Conservation (phyloP, 2,329 filamentous ascomycete genomes). For the Trichoderma polysporum region DNA sequence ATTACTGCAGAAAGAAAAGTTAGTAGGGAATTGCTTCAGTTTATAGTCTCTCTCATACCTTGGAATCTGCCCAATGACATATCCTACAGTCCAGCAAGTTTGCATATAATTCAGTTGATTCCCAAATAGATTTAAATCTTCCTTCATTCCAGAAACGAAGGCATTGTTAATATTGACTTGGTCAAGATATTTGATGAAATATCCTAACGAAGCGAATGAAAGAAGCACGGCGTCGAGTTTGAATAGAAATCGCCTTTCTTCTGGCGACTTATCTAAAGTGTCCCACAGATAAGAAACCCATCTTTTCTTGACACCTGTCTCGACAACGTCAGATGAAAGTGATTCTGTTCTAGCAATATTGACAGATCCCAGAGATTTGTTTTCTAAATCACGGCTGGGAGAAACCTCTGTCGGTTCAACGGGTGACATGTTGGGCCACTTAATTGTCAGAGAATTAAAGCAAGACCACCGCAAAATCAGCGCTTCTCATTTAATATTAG, state of each 20-base stretch:
- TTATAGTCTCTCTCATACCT: conserved; percentile 23
- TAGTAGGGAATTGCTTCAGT: background rate
- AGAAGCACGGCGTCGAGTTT: conserved; percentile 44
- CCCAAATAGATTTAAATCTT: conserved; percentile 49
- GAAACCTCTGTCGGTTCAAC: background rate
- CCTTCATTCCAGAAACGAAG: conserved; percentile 47
- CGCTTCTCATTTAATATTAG: background rate
- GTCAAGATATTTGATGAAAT: conserved; percentile 42
- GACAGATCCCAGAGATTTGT: conserved; percentile 4
- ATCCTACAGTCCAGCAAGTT: conserved; percentile 59
- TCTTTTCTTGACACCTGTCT: background rate
- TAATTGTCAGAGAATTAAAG: background rate
- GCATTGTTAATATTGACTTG: conserved; percentile 40
- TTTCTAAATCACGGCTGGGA: background rate
- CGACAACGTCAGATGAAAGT: background rate
- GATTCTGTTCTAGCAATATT: background rate
- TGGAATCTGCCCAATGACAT: conserved; percentile 49
- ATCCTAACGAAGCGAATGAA: conserved; percentile 38
- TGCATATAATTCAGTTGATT: conserved; percentile 50
- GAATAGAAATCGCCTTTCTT: conserved; percentile 42
- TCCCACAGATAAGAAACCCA: conserved; percentile 53
- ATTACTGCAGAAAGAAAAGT: conserved; percentile 23
- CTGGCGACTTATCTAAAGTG: conserved; percentile 44
- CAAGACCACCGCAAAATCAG: background rate
- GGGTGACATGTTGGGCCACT: background rate